phyloP scores from a whole-genome alignment of 2,329 filamentous ascomycete species.

The Stachybotrys chartarum region DNA sequence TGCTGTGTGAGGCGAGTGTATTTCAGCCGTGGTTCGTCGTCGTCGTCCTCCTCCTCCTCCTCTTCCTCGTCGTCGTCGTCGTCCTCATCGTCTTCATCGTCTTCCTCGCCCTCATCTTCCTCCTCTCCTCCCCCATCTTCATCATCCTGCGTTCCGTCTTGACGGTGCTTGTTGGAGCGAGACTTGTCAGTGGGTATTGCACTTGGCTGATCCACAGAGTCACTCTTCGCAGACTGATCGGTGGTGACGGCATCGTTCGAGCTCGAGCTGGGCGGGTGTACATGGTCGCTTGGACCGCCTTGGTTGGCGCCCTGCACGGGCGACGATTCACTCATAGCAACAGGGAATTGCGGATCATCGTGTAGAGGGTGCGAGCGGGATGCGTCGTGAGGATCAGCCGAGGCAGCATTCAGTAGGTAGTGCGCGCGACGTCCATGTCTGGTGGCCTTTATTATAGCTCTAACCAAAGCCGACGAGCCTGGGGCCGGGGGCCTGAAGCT shows the following conservation, averaged over 20 bases:
- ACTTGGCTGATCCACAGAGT: background rate
- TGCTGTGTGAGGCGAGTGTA: slow-evolving; percentile 81
- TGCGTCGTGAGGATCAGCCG: background rate
- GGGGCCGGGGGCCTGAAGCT: slow-evolving; percentile 16
- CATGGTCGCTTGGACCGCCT: background rate
- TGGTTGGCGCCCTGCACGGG: slow-evolving; percentile 21
- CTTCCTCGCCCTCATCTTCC: slow-evolving; percentile 29
- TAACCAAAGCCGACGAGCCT: background rate
- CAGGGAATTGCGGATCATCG: slow-evolving; percentile 19
- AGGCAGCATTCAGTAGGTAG: background rate
- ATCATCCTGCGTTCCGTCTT: slow-evolving; percentile 1
- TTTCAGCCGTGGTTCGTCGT: slow-evolving; percentile 91
- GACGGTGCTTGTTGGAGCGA: background rate
- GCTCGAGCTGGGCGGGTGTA: background rate
- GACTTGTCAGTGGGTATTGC: background rate
- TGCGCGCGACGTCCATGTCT: background rate
- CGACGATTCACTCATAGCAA: slow-evolving; percentile 35
- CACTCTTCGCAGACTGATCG: background rate
- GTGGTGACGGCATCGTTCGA: background rate
- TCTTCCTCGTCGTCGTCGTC: slow-evolving; percentile 53
- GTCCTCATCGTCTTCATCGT: slow-evolving; percentile 36
- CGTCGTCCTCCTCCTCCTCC: slow-evolving; percentile 74
- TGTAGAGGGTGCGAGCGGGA: slow-evolving; percentile 9
- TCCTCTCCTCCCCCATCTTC: slow-evolving; percentile 3
- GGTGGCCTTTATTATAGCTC: background rate